Base-by-base conservation (phyloP, 2,329 filamentous ascomycete species). In the Hypomyces rosellus region DNA sequence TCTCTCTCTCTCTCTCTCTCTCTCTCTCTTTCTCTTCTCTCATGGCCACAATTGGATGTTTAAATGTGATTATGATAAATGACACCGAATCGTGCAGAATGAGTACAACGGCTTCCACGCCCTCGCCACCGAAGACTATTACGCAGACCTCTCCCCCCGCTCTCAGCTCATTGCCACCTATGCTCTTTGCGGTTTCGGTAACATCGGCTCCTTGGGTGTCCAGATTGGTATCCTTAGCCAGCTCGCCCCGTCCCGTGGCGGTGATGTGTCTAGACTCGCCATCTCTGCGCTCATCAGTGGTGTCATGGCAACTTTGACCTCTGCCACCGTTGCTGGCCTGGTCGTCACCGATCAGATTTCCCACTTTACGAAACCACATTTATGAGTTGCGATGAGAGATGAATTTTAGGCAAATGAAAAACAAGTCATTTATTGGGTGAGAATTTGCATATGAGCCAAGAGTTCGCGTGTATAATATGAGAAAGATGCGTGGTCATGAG, bases 191-290 rank as follows among this genome's bases (percentile, higher is more conserved):
- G 82, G 82, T 22, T 89, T 89, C 65, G 90, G 88, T 55, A 95
- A 95, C 73, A 86, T 95, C 59, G 86, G 87, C 48, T 92, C 88
- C 30, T 78, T 95, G 44, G 89, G 89, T 65, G 92, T 89, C 50
- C 89, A 95, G 70, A 93, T 95, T 54, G 89, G 89, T 73, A 88
- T 95, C 52, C 77, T 95, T 47, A 81, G 85, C 4, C 89, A 95
- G 70, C 81, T 95, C 54, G 85, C 88, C 0, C 89, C 89, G 1
- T 75, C 76, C 4, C 81, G 89, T 41, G 78, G 81, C 36, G 87
- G 85, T 51, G 87, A 93, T 59, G 85, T 95, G 11, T 84, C 87
- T 4, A 76, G 76, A 43, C 77, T 95, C 25, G 89, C 89, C 3
- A 51, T 95, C 16, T 90, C 85, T 33, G 88, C 89, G 5, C 76